These are phyloP conservation scores for Croton setiger DNA, from an alignment of 441 rosid species.

Conservation along the genomic window DNA sequence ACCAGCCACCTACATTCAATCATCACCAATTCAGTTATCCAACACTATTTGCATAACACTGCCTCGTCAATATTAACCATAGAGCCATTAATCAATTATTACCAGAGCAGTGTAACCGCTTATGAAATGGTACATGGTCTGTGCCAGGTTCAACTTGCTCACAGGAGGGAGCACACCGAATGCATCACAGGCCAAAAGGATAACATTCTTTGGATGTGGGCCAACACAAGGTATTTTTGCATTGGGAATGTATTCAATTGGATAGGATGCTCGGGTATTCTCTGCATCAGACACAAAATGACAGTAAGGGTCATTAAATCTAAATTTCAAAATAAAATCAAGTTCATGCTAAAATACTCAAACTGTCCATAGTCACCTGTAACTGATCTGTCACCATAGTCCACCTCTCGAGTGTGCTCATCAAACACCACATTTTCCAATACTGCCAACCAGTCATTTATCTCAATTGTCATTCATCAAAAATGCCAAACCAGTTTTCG, in stretches of 20 bases:
- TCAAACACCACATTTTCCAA: conserved; percentile 94
- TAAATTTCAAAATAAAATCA: neutral
- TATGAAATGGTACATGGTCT: conserved; percentile 95
- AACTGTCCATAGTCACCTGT: conserved; percentile 46
- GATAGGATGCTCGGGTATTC: conserved; percentile 97
- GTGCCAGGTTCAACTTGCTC: conserved; percentile 86
- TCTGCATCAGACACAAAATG: conserved; percentile 38
- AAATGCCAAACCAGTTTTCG: neutral
- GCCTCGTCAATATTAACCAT: neutral
- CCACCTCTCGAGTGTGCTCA: conserved; percentile 88
- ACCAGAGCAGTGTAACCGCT: conserved; percentile 98
- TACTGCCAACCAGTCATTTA: conserved; percentile 46
- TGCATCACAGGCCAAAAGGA: conserved; percentile 92
- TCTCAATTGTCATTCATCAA: neutral
- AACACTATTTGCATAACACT: neutral
- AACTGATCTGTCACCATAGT: conserved; percentile 74
- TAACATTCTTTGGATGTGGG: conserved; percentile 86
- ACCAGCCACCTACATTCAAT: conserved; percentile 64
- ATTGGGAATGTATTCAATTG: conserved; percentile 88
- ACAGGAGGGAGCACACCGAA: conserved; percentile 98
- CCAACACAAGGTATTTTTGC: conserved; percentile 92
- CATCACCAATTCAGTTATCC: conserved; percentile 1
- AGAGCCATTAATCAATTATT: neutral
- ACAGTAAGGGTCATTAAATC: neutral
- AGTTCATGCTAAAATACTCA: neutral